Conservation (phyloP, 2,329 filamentous ascomycete genomes). For the Ascochyta fabae region DNA sequence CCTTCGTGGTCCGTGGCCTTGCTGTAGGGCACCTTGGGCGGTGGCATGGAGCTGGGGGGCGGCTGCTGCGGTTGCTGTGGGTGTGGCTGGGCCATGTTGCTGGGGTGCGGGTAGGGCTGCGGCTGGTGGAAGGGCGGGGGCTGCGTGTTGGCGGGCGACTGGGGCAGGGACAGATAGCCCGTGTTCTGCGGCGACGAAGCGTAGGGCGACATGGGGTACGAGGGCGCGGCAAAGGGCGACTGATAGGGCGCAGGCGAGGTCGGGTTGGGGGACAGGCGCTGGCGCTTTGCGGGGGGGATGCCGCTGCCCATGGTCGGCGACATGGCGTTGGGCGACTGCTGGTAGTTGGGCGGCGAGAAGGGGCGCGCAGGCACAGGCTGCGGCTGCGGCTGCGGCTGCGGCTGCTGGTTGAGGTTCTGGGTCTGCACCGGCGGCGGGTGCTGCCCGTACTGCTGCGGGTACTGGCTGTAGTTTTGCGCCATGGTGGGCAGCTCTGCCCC, state of each 20-base stretch:
- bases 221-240: constrained; percentile 56
- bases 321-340: constrained; percentile 60
- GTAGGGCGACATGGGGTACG: constrained; percentile 46
- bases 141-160: constrained; percentile 40
- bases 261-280: constrained; percentile 70
- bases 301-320: constrained; percentile 52
- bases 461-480: constrained; percentile 40
- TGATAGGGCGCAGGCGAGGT: constrained; percentile 62
- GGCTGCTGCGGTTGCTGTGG: constrained; percentile 24
- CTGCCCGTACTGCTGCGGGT: constrained; percentile 34
- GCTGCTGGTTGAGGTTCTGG: constrained; percentile 48
- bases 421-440: constrained; percentile 45
- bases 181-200: constrained; percentile 41
- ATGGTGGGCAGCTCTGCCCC: constrained; percentile 41
- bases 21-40: constrained; percentile 65
- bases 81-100: constrained; percentile 28
- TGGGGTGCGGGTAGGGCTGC: constrained; percentile 50
- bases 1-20: constrained; percentile 52
- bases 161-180: constrained; percentile 40
- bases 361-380: constrained; percentile 45
- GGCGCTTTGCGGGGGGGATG: constrained; percentile 75
- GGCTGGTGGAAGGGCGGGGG: constrained; percentile 59
- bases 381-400: constrained; percentile 36
- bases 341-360: constrained; percentile 45
- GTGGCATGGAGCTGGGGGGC: constrained; percentile 61